A percentile compares a stretch with the other conserved stretches of the same genome.
Evolutionary conservation across 2,329 filamentous ascomycete genomes (phyloP).

Genomic region (Hortaea werneckii): DNA sequence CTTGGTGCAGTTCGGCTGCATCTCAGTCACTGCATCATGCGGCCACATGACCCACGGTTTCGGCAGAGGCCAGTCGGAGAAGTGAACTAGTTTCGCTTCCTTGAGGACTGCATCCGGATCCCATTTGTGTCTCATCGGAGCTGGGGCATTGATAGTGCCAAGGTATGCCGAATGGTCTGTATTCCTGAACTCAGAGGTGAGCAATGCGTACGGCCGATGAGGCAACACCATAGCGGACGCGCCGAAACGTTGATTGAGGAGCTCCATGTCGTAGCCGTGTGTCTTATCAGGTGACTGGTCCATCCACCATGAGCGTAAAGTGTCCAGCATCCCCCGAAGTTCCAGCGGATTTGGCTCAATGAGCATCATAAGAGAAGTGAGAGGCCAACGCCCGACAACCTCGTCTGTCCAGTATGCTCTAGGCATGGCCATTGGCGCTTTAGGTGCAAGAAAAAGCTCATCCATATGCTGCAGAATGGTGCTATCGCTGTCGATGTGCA

Average conservation of each 20-base stretch:
- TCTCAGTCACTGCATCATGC: conserved; percentile 28
- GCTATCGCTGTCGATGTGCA: conserved; percentile 53
- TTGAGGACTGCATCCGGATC: conserved; percentile 45
- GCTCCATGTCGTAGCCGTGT: conserved; percentile 55
- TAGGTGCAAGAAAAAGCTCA: conserved; percentile 57
- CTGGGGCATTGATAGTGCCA: conserved; percentile 22
- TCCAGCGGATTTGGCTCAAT: conserved; percentile 48
- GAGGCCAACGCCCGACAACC: conserved; percentile 26
- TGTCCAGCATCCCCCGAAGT: conserved; percentile 30
- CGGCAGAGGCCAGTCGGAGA: conserved; percentile 61
- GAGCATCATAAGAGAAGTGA: conserved; percentile 54
- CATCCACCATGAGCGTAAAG: conserved; percentile 24
- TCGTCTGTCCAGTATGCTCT: conserved; percentile 53
- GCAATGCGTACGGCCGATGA: conserved; percentile 51
- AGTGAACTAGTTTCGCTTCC: conserved; percentile 59
- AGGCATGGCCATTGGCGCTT: conserved; percentile 53
- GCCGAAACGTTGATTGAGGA: conserved; percentile 53
- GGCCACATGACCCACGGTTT: conserved; percentile 51
- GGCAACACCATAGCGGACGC: conserved; percentile 52
- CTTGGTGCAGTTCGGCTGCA: conserved; percentile 33
- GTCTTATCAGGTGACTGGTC: conserved; percentile 8
- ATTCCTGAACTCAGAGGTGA: conserved; percentile 53
- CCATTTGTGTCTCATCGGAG: conserved; percentile 40
- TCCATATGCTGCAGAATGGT: conserved; percentile 52
- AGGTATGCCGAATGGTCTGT: conserved; percentile 44